These are phyloP conservation scores for Nadsonia commutata DNA, from an alignment of 1,139 yeast species.

Conservation along the genomic window DNA sequence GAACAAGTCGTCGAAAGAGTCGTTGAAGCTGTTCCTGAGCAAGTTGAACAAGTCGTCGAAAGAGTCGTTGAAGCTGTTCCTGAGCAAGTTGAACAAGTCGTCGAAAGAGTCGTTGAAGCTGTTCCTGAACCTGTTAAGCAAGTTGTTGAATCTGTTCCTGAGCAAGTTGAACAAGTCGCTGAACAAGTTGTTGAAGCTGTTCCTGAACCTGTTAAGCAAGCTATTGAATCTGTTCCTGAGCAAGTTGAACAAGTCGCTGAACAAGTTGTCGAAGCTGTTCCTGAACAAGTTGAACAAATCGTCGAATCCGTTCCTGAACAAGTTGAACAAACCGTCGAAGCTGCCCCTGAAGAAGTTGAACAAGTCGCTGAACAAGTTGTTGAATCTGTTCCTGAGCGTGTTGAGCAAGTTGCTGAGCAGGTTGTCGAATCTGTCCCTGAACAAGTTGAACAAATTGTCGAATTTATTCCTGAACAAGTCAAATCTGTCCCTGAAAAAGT, in stretches of 20 bases:
- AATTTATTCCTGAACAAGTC: background rate
- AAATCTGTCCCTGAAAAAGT: background rate
- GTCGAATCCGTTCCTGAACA: background rate
- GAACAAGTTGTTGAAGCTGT: background rate
- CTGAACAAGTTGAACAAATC: background rate
- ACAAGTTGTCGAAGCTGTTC: background rate
- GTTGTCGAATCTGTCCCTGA: background rate
- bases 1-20: background rate
- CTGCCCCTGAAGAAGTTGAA: background rate
- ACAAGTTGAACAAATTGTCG: background rate
- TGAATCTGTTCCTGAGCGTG: background rate
- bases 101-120: background rate
- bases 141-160: background rate
- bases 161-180: background rate
- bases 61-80: background rate
- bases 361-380: background rate
- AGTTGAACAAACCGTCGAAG: background rate
- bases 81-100: background rate
- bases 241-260: background rate
- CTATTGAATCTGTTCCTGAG: background rate
- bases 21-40: background rate
- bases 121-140: background rate
- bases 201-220: background rate
- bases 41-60: background rate
- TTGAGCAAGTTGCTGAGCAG: background rate